Conservation (phyloP, 208 protist species). For the Entamoeba histolytica region DNA sequence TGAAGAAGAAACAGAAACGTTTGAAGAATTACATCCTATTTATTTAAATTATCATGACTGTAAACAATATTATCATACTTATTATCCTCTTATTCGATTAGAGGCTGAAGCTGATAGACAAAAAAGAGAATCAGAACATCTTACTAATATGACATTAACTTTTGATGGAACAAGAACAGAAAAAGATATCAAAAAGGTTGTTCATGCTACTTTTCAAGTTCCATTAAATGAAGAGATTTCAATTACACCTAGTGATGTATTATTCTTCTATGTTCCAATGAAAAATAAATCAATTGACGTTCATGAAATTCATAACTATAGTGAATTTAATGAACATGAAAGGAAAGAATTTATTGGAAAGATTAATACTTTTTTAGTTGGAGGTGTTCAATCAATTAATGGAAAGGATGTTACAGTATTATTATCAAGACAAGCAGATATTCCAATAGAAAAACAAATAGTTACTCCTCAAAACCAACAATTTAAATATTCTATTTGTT, state of each 20-base stretch:
- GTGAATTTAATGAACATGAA: background rate
- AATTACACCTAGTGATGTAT: slow-evolving; percentile 39
- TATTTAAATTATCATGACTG: slow-evolving; percentile 54
- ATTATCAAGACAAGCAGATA: background rate
- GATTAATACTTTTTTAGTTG: background rate
- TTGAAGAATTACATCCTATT: slow-evolving; percentile 34
- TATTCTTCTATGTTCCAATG: slow-evolving; percentile 32
- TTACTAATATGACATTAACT: slow-evolving; percentile 24
- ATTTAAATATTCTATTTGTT: background rate
- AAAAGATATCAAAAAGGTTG: slow-evolving; percentile 43
- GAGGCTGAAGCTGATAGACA: slow-evolving; percentile 63
- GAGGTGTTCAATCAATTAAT: background rate
- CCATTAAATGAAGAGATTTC: slow-evolving; percentile 59
- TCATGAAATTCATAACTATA: slow-evolving; percentile 39
- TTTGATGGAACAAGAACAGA: slow-evolving; percentile 55
- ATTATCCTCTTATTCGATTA: slow-evolving; percentile 56
- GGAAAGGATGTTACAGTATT: background rate
- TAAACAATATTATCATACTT: slow-evolving; percentile 61
- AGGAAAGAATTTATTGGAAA: background rate
- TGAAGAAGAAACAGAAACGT: slow-evolving; percentile 29
- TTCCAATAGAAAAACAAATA: background rate
- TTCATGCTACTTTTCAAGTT: slow-evolving; percentile 52
- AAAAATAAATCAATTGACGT: slow-evolving; percentile 41
- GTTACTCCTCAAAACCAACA: background rate
- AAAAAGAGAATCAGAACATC: slow-evolving; percentile 58